These are phyloP conservation scores for Huiozyma sinensis DNA, from an alignment of 805 yeast species.

Conservation along the genomic window DNA sequence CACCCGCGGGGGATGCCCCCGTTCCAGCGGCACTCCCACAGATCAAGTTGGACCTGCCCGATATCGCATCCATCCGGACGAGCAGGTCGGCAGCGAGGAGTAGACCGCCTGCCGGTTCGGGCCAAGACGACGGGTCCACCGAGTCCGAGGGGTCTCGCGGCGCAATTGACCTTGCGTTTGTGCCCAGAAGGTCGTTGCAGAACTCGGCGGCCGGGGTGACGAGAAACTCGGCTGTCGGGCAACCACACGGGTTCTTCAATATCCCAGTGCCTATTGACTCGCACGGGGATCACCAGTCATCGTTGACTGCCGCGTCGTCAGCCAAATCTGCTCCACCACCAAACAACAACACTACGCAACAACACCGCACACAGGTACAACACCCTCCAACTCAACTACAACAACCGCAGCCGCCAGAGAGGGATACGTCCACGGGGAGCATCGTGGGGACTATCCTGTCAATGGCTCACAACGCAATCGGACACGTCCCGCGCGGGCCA, in stretches of 20 bases:
- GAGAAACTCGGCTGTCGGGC: conserved; percentile 1
- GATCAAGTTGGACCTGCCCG: conserved; percentile 10
- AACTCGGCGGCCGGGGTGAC: conserved; percentile 14
- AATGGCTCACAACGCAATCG: conserved; percentile 40
- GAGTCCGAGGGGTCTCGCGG: neutral
- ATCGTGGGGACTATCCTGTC: conserved; percentile 35
- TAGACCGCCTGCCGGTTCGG: conserved; percentile 1
- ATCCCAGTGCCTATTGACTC: conserved; percentile 14
- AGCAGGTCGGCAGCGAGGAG: conserved; percentile 4
- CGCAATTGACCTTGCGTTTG: conserved; percentile 4
- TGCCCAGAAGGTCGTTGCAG: conserved; percentile 16
- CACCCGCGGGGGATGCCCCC: neutral
- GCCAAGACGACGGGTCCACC: neutral
- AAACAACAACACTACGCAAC: neutral
- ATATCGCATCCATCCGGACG: conserved; percentile 17
- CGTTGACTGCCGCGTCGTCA: neutral
- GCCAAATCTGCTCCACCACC: too few relatives aligned
- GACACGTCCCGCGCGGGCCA: conserved; percentile 12
- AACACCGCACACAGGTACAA: neutral
- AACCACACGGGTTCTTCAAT: conserved; percentile 12
- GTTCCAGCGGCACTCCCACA: neutral
- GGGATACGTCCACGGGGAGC: conserved; percentile 2
- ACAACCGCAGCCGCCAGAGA: neutral
- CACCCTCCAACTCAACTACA: neutral
- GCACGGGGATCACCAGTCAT: neutral